Evolutionary conservation across 441 rosid genomes (phyloP), one percentile per base, ranked within the genome.

Genomic region (Gossypium trilobum): DNA sequence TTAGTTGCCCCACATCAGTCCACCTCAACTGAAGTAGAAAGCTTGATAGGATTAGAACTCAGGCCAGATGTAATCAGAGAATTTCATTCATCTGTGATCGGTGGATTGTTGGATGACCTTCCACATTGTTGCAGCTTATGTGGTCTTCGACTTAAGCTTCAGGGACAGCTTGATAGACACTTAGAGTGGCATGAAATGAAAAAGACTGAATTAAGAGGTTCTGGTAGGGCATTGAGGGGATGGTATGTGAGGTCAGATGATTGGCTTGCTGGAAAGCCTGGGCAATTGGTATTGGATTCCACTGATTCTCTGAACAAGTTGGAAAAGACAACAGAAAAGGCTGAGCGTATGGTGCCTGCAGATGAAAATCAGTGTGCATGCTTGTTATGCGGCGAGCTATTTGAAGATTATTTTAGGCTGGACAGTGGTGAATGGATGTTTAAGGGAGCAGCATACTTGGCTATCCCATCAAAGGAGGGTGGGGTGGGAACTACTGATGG

Each of bases 331-430:
- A 75, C 58, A 13, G 87, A 75, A 19, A 68, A 75, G 23, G 83
- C 78, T 74, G 92, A 80, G 71, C 83, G 78, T 17, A 79, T 82
- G 78, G 90, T 89, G 77, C 84, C 82, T 67, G 95, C 92, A 11
- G 95, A 92, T 82, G 99, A 95, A 79, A 82, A 82, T 75, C 98
- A 91, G 72, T 85, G 84, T 78, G 96, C 87, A 16, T 95, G 99
- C 77, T 62, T 91, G 74, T 65, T 92, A 68, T 95, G 99, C 74
- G 99, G 98, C 46, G 92, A 91, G 78, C 73, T 92, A 56, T 95
- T 95, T 83, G 97, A 95, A 79, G 97, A 95, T 68, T 82, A 82
- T 80, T 95, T 85, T 75, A 74, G 86, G 78, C 84, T 63, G 57
- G 85, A 78, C 74, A 82, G 22, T 71, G 82, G 73, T 70, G 83